A percentile compares a stretch with the other conserved stretches of the same genome.
Evolutionary conservation across 2,329 filamentous ascomycete species (phyloP).

Genomic region (Phyllosticta citrichinensis): DNA sequence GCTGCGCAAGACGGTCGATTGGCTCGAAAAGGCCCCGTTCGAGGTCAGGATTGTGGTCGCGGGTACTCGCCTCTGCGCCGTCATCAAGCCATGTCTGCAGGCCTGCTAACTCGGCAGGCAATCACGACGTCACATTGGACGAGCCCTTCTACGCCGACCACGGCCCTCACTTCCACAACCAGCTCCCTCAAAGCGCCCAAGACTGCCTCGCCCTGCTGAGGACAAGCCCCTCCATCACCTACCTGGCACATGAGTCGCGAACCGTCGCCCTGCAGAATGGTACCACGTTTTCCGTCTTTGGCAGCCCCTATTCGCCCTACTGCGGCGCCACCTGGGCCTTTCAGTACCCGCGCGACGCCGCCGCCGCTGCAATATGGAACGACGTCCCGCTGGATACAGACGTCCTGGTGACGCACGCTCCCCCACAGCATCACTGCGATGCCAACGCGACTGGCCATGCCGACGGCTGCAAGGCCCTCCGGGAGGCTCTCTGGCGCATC

Average conservation of each 20-base stretch:
- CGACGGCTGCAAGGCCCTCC: slow-evolving; percentile 51
- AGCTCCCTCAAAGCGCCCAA: slow-evolving; percentile 41
- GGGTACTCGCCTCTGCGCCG: slow-evolving; percentile 33
- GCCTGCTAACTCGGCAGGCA: slow-evolving; percentile 40
- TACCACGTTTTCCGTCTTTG: slow-evolving; percentile 58
- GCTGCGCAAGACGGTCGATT: slow-evolving; percentile 51
- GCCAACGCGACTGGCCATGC: slow-evolving; percentile 17
- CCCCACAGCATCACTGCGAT: slow-evolving; percentile 52
- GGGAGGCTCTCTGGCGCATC: slow-evolving; percentile 47
- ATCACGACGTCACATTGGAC: slow-evolving; percentile 67
- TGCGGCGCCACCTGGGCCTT: slow-evolving; percentile 55
- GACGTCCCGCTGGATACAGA: slow-evolving; percentile 52
- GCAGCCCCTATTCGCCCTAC: slow-evolving; percentile 55
- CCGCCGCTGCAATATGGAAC: slow-evolving; percentile 43
- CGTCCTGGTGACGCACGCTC: slow-evolving; percentile 62
- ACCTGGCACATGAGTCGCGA: slow-evolving; percentile 50
- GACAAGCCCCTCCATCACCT: slow-evolving; percentile 46
- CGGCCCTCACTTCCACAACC: slow-evolving; percentile 47
- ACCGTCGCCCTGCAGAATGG: slow-evolving; percentile 45
- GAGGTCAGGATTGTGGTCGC: slow-evolving; percentile 62
- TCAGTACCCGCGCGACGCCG: slow-evolving; percentile 42
- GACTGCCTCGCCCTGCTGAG: slow-evolving; percentile 46
- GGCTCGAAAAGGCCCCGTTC: slow-evolving; percentile 59
- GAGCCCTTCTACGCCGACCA: slow-evolving; percentile 48
- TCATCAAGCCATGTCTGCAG: neutral